Conservation (phyloP, 345 rosid species). For the Heritiera fomes region DNA sequence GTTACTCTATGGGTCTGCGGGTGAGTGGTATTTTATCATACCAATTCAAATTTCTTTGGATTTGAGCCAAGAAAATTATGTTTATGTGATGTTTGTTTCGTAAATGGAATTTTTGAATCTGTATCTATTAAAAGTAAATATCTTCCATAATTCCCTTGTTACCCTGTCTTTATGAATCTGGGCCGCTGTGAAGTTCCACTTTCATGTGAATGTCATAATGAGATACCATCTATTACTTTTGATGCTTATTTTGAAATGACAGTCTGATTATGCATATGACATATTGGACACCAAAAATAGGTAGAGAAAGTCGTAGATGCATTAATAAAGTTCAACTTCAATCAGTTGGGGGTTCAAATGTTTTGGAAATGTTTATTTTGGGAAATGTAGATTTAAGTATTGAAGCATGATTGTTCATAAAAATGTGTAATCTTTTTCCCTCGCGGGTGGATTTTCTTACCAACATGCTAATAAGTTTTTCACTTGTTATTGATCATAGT, state of each 20-base stretch:
- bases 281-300: neutral
- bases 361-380: neutral
- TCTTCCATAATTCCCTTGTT: neutral
- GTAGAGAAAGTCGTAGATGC: neutral
- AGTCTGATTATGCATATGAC: neutral
- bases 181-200: neutral
- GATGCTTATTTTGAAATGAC: neutral
- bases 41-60: slow-evolving; percentile 1
- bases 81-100: neutral
- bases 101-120: neutral
- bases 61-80: neutral
- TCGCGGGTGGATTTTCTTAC: neutral
- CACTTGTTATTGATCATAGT: neutral
- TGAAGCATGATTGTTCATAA: neutral
- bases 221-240: neutral
- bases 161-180: neutral
- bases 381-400: neutral
- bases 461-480: neutral
- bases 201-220: neutral
- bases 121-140: neutral
- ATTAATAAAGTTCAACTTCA: neutral
- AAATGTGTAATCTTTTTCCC: neutral
- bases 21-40: slow-evolving; percentile 42
- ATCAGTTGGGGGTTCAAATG: neutral
- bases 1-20: slow-evolving; percentile 92